Evolutionary conservation across 2,329 filamentous ascomycete genomes (phyloP).

Genomic region (Talaromyces sp.): DNA sequence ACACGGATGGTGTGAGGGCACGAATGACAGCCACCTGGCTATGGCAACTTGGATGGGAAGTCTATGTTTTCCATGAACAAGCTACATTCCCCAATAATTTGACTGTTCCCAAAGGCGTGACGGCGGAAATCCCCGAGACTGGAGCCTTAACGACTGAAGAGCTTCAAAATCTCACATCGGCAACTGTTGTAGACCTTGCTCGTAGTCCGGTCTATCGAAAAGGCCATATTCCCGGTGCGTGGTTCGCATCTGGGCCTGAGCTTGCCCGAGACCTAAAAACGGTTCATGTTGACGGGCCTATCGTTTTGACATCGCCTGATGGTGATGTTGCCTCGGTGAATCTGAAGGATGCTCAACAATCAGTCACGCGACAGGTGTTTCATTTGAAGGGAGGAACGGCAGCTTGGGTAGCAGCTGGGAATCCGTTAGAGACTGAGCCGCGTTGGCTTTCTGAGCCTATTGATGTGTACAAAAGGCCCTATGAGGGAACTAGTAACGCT

Average conservation of each 20-base stretch:
- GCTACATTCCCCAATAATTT: constrained; percentile 14
- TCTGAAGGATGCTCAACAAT: constrained; percentile 1
- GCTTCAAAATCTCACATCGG: constrained; percentile 14
- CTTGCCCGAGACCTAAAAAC: constrained; percentile 28
- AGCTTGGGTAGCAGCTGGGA: constrained; percentile 27
- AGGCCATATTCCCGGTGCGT: constrained; percentile 35
- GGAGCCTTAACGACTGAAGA: constrained; percentile 12
- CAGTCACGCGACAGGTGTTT: constrained; percentile 7
- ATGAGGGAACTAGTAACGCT: constrained; percentile 34
- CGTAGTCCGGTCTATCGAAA: constrained; percentile 33
- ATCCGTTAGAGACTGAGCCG: constrained; percentile 27
- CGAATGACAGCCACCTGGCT: constrained; percentile 36
- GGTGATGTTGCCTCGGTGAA: constrained; percentile 18
- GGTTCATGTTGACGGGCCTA: constrained; percentile 19
- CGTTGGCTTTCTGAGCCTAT: constrained; percentile 35
- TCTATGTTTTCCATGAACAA: constrained; percentile 27
- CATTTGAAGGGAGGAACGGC: constrained; percentile 31
- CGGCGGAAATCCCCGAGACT: background rate
- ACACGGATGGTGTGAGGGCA: constrained; percentile 33
- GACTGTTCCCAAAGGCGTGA: background rate
- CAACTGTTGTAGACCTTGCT: constrained; percentile 31
- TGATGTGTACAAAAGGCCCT: constrained; percentile 37
- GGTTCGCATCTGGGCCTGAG: constrained; percentile 35
- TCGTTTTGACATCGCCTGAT: constrained; percentile 29
- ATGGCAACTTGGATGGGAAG: constrained; percentile 36